Conservation (phyloP, 2,329 filamentous ascomycete species). For the Cordyceps tenuipes region DNA sequence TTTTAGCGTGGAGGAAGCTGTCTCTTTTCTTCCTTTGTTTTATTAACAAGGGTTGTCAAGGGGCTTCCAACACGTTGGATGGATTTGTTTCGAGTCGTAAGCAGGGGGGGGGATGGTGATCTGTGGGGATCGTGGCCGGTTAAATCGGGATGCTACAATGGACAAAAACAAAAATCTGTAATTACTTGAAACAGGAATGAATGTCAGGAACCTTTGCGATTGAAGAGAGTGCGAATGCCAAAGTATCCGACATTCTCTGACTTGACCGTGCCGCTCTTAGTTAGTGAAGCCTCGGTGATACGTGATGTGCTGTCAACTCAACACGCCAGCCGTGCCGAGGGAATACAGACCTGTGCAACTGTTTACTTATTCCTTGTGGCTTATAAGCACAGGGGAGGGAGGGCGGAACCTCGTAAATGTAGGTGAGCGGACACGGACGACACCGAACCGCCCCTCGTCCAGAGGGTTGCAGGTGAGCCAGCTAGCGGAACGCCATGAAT, state of each 20-base stretch:
- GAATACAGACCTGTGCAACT: background rate
- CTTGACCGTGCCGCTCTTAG: background rate
- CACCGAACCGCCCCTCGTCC: background rate
- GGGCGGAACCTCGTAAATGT: too few relatives aligned
- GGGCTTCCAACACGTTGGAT: background rate
- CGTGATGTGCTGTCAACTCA: background rate
- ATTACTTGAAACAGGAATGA: background rate
- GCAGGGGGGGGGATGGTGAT: background rate
- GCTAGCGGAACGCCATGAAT: background rate
- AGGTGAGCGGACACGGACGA: background rate
- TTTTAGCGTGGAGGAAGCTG: background rate
- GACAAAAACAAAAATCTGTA: background rate
- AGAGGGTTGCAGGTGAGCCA: background rate
- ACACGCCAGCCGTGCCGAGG: background rate
- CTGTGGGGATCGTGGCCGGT: background rate
- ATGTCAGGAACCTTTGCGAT: background rate
- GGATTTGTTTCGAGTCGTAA: background rate
- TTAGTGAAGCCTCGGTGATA: slow-evolving; percentile 1
- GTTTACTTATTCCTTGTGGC: too few relatives aligned
- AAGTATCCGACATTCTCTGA: background rate
- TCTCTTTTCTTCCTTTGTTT: background rate
- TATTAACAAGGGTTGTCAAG: slow-evolving; percentile 9
- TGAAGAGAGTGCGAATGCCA: background rate
- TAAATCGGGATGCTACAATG: slow-evolving; percentile 2
- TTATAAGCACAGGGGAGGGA: background rate